Conservation (phyloP, 2,329 filamentous ascomycete genomes). For the Cladobotryum mycophilum region DNA sequence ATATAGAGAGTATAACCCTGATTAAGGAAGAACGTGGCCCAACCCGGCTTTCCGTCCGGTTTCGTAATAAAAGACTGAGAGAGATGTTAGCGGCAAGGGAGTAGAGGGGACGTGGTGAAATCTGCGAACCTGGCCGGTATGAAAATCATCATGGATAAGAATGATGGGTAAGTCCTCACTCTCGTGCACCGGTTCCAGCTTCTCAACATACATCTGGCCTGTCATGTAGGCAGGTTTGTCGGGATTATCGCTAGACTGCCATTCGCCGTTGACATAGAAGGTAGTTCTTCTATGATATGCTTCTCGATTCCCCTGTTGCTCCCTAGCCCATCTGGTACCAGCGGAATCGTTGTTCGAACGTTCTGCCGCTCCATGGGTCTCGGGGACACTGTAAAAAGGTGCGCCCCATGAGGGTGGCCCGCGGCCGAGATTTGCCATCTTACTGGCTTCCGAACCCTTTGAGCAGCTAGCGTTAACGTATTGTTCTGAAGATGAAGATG, state of each 20-base stretch:
- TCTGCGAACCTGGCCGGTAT: slow-evolving; percentile 26
- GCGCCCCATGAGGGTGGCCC: too few species aligned
- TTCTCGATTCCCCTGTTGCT: slow-evolving; percentile 2
- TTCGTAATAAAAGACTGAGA: slow-evolving; percentile 38
- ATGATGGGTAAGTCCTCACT: slow-evolving; percentile 22
- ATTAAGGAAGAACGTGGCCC: slow-evolving; percentile 38
- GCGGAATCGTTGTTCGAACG: background rate
- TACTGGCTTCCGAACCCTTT: too few species aligned
- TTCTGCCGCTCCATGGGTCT: background rate
- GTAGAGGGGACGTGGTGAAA: background rate
- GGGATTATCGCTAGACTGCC: slow-evolving; percentile 15
- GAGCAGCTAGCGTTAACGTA: too few species aligned
- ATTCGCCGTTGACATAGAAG: slow-evolving; percentile 20
- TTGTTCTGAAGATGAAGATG: too few species aligned
- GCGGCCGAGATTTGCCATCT: too few species aligned
- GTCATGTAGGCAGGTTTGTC: slow-evolving; percentile 15
- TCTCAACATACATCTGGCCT: slow-evolving; percentile 32
- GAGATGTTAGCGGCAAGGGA: background rate
- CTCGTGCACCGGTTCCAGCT: slow-evolving; percentile 17
- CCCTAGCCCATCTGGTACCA: background rate
- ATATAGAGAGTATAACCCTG: slow-evolving; percentile 38
- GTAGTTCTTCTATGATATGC: slow-evolving; percentile 15
- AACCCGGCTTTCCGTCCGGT: slow-evolving; percentile 39
- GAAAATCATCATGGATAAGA: slow-evolving; percentile 31
- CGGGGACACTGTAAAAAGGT: too few species aligned